Conservation (phyloP, 2,329 filamentous ascomycete genomes). For the Nothophoma quercina region DNA sequence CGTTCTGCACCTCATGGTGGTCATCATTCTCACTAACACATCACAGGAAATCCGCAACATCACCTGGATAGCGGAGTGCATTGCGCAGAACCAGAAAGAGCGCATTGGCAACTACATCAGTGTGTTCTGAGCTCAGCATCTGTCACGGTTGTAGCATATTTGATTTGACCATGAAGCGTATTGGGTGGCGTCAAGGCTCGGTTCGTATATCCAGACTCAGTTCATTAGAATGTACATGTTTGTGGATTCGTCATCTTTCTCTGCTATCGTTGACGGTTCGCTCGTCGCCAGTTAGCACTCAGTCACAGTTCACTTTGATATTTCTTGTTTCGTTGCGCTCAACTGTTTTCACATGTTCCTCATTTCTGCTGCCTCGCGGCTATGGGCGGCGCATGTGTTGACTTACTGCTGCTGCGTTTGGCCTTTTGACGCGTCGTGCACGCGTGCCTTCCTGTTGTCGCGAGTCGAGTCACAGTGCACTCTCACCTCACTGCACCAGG, state of each 20-base stretch:
- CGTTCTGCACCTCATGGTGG: constrained; percentile 42
- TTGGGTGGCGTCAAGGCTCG: constrained; percentile 38
- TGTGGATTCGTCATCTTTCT: constrained; percentile 10
- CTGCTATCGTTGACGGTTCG: background rate
- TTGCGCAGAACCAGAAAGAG: constrained; percentile 99
- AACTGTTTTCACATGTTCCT: background rate
- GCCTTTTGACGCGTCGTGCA: constrained; percentile 1
- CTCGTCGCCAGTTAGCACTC: background rate
- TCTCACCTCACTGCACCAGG: background rate
- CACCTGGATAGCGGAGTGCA: constrained; percentile 99
- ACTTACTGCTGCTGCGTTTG: background rate
- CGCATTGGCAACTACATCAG: constrained; percentile 98
- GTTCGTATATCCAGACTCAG: constrained; percentile 39
- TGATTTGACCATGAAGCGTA: constrained; percentile 35
- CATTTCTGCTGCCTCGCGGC: too few species aligned
- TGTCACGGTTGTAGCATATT: constrained; percentile 37
- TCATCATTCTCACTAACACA: constrained; percentile 21
- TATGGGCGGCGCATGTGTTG: background rate
- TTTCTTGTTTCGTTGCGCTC: too few species aligned
- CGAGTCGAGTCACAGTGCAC: background rate
- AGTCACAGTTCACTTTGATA: background rate
- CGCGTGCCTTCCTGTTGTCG: constrained; percentile 24
- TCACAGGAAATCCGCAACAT: constrained; percentile 96
- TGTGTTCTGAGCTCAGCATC: constrained; percentile 67
- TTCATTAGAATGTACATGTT: constrained; percentile 29